Evolutionary conservation across 2,329 filamentous ascomycete genomes (phyloP).

Genomic region (Aurifilum marmelostoma): DNA sequence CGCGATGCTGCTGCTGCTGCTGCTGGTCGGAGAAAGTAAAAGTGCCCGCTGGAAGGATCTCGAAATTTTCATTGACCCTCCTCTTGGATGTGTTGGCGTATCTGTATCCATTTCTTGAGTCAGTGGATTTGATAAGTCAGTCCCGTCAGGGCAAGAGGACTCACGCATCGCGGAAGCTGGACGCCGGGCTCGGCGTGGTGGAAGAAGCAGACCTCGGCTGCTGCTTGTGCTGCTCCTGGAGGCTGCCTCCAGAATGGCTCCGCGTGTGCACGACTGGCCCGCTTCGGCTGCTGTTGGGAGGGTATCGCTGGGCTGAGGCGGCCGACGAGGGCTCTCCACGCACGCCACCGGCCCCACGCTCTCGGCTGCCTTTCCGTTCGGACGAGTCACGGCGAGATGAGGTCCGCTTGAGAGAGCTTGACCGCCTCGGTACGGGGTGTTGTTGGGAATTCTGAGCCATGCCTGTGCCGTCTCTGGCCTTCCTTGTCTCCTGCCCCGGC

Average conservation of each 20-base stretch:
- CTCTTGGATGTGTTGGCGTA: conserved; percentile 41
- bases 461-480: not conserved
- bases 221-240: conserved; percentile 20
- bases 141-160: conserved; percentile 13
- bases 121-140: no score
- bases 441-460: not conserved
- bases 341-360: not conserved
- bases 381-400: conserved; percentile 7
- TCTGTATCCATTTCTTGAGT: conserved; percentile 2
- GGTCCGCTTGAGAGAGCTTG: conserved; percentile 10
- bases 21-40: conserved; percentile 32
- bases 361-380: conserved; percentile 14
- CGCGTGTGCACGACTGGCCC: conserved; percentile 14
- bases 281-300: conserved; percentile 29
- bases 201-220: conserved; percentile 6
- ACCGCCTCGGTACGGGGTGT: conserved; percentile 17
- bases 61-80: conserved; percentile 45
- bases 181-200: conserved; percentile 36
- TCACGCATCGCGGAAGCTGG: conserved; percentile 42
- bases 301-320: conserved; percentile 19
- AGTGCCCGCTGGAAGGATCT: conserved; percentile 46
- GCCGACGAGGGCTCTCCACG: conserved; percentile 1
- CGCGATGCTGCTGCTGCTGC: not conserved
- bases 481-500: conserved; percentile 10
- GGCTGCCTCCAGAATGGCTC: conserved; percentile 11